Percentiles rank a stretch among this genome's conserved stretches.
These are phyloP conservation scores for Apiospora koreana DNA, from an alignment of 2,329 filamentous ascomycete genomes.

Conservation along the genomic window DNA sequence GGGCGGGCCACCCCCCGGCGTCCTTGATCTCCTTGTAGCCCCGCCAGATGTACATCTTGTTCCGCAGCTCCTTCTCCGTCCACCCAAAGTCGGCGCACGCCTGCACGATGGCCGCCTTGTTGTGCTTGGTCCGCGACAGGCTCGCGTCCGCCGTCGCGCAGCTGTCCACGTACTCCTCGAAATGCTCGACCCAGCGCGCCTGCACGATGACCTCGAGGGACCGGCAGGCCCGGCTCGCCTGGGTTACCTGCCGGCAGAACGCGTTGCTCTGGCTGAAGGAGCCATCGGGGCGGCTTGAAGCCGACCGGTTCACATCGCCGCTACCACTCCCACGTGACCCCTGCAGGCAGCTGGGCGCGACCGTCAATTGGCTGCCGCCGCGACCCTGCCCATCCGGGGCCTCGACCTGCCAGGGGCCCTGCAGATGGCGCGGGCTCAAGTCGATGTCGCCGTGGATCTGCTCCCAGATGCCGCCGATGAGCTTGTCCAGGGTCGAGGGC, in stretches of 20 bases:
- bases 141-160: constrained; percentile 39
- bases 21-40: constrained; percentile 61
- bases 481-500: constrained; percentile 30
- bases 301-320: constrained; percentile 2
- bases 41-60: constrained; percentile 52
- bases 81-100: constrained; percentile 55
- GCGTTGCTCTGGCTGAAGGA: constrained; percentile 33
- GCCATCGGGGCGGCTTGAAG: not conserved
- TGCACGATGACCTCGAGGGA: constrained; percentile 61
- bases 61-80: constrained; percentile 59
- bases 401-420: constrained; percentile 28
- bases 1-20: constrained; percentile 54
- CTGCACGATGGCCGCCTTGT: constrained; percentile 52
- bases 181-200: constrained; percentile 57
- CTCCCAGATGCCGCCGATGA: constrained; percentile 35
- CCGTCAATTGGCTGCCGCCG: not conserved
- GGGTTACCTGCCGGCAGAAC: constrained; percentile 34
- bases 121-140: constrained; percentile 47
- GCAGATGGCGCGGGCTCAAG: constrained; percentile 29
- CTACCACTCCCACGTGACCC: not conserved
- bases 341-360: constrained; percentile 5
- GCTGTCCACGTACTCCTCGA: constrained; percentile 49
- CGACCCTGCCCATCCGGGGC: not conserved
- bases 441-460: constrained; percentile 33
- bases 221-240: constrained; percentile 52